Base-by-base conservation (phyloP, 202 grass and related monocot genomes). In the Cymbopogon flexuosus region DNA sequence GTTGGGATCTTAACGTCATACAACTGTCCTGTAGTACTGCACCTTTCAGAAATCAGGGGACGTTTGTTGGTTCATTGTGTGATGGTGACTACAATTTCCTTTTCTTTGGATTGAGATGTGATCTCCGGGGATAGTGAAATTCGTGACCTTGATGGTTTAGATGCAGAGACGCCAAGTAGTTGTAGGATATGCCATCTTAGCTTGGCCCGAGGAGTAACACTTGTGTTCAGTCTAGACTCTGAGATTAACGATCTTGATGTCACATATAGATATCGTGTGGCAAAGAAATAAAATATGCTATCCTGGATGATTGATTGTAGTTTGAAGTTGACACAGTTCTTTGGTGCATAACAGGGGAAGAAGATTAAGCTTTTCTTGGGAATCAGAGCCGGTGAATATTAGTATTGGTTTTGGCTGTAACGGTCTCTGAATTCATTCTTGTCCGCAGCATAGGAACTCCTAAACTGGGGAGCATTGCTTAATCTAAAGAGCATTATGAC, bases 31-130 rank as follows among this genome's bases (percentile, higher is more conserved):
- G 11, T 2, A 10, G 57, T 45, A 65, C 65, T n/a, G 18, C n/a
- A 2, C 43, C 56, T 49, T 84, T 31, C 5, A 31, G 49, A 84
- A 56, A 77, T 77, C 65, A 63, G 72, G 52, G 3, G 14, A 51
- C 31, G 3, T 35, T 24, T 7, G 30, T 33, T 61, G 27, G 35
- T 68, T 76, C 8, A 40, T 76, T 52, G 43, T 29, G 34, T 4
- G 51, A 34, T 79, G 21, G 34, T 35, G 51, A 11, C 16, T 8
- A 19, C 16, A 15, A 27, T 46, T 70, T 31, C 4, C 11, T 46
- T 60, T 27, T 27, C 57, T 1, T 43, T 5, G 21, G 6, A 36
- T 63, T n/a, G 65, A 29, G 18, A 67, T 45, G 21, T 52, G 39
- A 68, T 19, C 2, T 42, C 16, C 1, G 58, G 57, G 13, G 13